Evolutionary conservation across 2,329 filamentous ascomycete species (phyloP).

Genomic region (Fusarium brachygibbosum): DNA sequence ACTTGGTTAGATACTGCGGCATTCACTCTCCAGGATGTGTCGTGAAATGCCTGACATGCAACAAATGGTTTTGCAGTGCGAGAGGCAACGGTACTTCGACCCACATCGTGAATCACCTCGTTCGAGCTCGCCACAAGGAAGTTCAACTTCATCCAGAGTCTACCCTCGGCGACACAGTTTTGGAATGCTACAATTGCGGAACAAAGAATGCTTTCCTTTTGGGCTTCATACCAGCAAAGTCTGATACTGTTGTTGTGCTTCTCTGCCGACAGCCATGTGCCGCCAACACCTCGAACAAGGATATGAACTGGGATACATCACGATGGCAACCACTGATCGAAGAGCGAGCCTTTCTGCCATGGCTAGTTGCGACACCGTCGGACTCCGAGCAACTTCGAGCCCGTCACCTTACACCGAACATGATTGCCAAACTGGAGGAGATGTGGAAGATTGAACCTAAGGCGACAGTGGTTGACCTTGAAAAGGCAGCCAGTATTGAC

Average conservation of each 20-base stretch:
- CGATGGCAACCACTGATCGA: conserved; percentile 98
- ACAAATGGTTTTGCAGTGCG: conserved; percentile 99
- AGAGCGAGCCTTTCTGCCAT: conserved; percentile 92
- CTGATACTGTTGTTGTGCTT: conserved; percentile 96
- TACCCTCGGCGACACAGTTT: conserved; percentile 91
- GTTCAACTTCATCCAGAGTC: conserved; percentile 96
- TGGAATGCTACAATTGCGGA: conserved; percentile 99
- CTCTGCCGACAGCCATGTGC: conserved; percentile 97
- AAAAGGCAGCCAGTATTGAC: conserved; percentile 91
- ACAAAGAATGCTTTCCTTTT: conserved; percentile 99
- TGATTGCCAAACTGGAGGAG: conserved; percentile 96
- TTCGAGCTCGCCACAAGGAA: conserved; percentile 97
- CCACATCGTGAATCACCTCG: conserved; percentile 98
- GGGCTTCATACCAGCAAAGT: conserved; percentile 98
- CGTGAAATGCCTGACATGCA: conserved; percentile 95
- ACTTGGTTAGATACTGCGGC: conserved; percentile 82
- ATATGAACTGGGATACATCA: conserved; percentile 99
- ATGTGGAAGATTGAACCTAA: conserved; percentile 97
- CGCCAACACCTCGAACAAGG: conserved; percentile 93
- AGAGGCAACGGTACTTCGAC: conserved; percentile 96
- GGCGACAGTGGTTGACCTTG: conserved; percentile 90
- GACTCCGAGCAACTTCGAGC: conserved; percentile 97
- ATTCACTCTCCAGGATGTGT: conserved; percentile 97
- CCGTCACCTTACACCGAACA: conserved; percentile 90
- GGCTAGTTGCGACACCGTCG: conserved; percentile 90